Evolutionary conservation across 2,329 filamentous ascomycete species (phyloP).

Genomic region (Nigrospora sphaerica): DNA sequence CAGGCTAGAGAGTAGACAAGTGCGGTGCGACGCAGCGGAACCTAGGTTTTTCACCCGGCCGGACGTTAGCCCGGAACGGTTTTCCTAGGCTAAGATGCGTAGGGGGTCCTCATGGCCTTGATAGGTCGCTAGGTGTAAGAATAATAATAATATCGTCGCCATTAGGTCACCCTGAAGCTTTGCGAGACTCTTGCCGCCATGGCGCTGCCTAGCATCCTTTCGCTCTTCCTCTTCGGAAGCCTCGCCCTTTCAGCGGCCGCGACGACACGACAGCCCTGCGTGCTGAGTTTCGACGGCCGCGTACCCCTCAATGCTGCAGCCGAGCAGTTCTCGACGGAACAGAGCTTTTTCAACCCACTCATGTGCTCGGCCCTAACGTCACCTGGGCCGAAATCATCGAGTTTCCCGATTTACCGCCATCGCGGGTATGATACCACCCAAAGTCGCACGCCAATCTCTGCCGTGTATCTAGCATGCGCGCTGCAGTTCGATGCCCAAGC

Average conservation of each 20-base stretch:
- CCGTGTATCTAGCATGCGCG: background rate
- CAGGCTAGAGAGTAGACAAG: too few species aligned
- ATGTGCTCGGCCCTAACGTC: constrained; percentile 1
- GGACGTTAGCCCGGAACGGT: too few species aligned
- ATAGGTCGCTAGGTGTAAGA: too few species aligned
- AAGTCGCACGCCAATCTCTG: background rate
- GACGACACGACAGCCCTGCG: background rate
- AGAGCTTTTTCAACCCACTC: constrained; percentile 1
- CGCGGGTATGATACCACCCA: background rate
- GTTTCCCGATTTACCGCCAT: constrained; percentile 1
- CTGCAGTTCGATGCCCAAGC: background rate
- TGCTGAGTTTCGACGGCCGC: constrained; percentile 1
- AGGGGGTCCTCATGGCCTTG: too few species aligned
- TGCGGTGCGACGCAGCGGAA: too few species aligned
- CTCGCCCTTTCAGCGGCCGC: background rate
- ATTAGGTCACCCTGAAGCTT: too few species aligned
- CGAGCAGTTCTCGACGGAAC: background rate
- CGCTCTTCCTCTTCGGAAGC: background rate
- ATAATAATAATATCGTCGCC: too few species aligned
- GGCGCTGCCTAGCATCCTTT: too few species aligned
- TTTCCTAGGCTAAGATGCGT: too few species aligned
- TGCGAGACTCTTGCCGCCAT: too few species aligned
- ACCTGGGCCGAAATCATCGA: constrained; percentile 2
- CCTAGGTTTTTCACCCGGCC: too few species aligned
- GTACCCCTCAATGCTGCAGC: background rate